phyloP scores from a whole-genome alignment of 75 land plant genomes.

The Azolla pinnata region DNA sequence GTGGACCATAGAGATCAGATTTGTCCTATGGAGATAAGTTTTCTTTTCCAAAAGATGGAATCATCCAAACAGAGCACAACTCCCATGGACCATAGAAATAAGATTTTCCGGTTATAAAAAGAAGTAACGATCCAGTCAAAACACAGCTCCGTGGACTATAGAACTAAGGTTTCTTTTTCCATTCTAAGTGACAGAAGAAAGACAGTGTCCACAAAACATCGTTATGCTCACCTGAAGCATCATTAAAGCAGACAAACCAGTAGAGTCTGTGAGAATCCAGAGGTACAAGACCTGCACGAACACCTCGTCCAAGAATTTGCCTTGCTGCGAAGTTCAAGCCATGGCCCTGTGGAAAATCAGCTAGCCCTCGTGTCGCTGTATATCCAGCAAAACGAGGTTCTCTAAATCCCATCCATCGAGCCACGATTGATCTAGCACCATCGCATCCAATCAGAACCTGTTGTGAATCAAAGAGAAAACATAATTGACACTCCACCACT shows the following conservation, averaged over 20 bases:
- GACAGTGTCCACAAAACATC: no score
- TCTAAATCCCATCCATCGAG: conserved; percentile 31
- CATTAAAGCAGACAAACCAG: conserved; percentile 39
- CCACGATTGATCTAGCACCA: conserved; percentile 69
- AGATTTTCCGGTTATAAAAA: no score
- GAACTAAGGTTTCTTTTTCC: no score
- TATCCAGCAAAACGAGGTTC: conserved; percentile 25
- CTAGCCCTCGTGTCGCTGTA: conserved; percentile 29
- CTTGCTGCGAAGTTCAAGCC: conserved; percentile 8
- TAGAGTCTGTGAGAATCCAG: conserved; percentile 22
- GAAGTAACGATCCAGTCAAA: no score
- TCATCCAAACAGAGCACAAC: no score
- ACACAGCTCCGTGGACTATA: no score
- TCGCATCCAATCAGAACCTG: conserved; percentile 83
- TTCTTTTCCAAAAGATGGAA: no score
- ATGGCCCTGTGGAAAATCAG: conserved; percentile 29
- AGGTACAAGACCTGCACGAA: conserved; percentile 32
- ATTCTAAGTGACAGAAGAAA: no score
- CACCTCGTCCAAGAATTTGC: conserved; percentile 20
- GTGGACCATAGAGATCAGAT: no score
- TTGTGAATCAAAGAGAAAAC: not conserved
- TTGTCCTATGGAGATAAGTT: no score
- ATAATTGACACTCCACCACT: not conserved
- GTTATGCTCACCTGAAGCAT: no score
- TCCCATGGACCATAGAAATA: no score